phyloP scores from a whole-genome alignment of 2,329 filamentous ascomycete genomes.

The Diaporthe helianthi region DNA sequence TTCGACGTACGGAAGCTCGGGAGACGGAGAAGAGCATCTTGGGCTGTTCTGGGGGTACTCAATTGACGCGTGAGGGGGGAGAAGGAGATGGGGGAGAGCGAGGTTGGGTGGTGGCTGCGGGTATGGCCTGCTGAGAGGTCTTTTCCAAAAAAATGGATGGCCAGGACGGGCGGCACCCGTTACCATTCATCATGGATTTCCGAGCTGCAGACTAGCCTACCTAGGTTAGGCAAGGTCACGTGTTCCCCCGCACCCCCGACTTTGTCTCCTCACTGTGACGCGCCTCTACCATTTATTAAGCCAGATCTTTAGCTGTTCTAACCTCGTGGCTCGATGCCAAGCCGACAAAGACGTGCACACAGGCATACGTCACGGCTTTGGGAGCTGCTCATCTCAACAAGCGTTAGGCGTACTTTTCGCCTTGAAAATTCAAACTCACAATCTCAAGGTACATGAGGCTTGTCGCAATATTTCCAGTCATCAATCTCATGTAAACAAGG shows the following conservation, averaged over 20 bases:
- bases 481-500: background rate
- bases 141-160: constrained; percentile 44
- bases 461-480: background rate
- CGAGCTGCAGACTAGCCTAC: constrained; percentile 18
- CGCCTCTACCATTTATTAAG: background rate
- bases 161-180: constrained; percentile 27
- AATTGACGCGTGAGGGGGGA: constrained; percentile 49
- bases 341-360: background rate
- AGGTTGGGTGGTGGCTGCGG: constrained; percentile 34
- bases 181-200: constrained; percentile 19
- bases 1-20: constrained; percentile 60
- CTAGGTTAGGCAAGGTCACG: constrained; percentile 37
- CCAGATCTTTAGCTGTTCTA: too few relatives aligned
- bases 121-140: constrained; percentile 47
- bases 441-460: background rate
- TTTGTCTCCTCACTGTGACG: constrained; percentile 9
- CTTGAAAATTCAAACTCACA: background rate
- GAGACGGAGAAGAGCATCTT: constrained; percentile 65
- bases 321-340: background rate
- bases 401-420: background rate
- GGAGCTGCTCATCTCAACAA: background rate
- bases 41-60: constrained; percentile 54
- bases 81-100: constrained; percentile 18
- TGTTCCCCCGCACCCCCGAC: constrained; percentile 34
- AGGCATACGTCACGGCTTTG: background rate